Evolutionary conservation across 148 eudicot genomes (phyloP), one percentile per base, ranked within the genome.

Genomic region (Cornus controversa): DNA sequence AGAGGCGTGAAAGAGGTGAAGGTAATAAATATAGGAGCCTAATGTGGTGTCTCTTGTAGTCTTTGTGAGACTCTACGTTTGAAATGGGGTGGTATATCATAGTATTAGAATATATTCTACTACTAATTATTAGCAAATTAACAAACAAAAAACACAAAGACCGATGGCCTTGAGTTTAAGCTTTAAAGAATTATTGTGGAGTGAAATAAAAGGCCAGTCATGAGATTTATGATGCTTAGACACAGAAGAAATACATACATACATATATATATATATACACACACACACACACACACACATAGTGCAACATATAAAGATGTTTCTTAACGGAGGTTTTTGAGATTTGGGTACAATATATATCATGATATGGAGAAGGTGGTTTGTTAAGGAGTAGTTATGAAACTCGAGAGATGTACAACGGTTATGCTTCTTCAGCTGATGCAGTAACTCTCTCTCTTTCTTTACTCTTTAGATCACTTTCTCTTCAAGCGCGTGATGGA

Each of bases 311-410:
- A 58, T 10, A 29, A 5, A 73, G 76, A 63, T 63, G n/a, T 4
- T 36, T 74, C 40, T 8, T 37, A 67, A 31, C 36, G 70, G 78
- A 26, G 26, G 29, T 64, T 65, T 40, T 1, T 27, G 50, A 42
- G 68, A 36, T 2, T 74, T 16, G 65, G 64, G 8, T 20, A 60
- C 22, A 3, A 24, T 36, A 0, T n/a, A 58, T 23, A 50, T 23
- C 4, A 31, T 31, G 34, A 22, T 23, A 60, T 36, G 53, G 58
- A 54, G 70, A 71, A 76, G 77, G 31, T 66, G 79, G 40, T 75
- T 42, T 57, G 85, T 79, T 79, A 74, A 67, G 80, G 37, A 76
- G 72, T 76, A 72, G 80, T 79, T 83, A 70, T 77, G 80, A 50
- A 77, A 81, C 67, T 75, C 67, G 69, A 75, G 57, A 50, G 57